A percentile compares a stretch with the other conserved stretches of the same genome.
Conservation (phyloP, 2,329 filamentous ascomycete genomes). For the Xylariaceae sp. region DNA sequence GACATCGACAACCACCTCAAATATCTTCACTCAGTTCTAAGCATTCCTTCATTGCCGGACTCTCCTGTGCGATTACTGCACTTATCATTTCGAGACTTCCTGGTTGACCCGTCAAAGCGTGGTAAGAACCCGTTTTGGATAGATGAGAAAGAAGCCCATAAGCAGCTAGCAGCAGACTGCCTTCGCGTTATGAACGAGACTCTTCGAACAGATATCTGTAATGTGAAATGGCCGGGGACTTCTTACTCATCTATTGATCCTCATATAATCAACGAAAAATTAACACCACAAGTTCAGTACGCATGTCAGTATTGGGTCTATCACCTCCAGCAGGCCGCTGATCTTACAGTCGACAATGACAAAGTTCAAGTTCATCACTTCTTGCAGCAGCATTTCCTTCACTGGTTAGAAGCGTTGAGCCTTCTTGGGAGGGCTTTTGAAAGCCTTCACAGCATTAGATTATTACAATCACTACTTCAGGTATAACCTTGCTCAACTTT, state of each 20-base stretch:
- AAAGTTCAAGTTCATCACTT: conserved; percentile 13
- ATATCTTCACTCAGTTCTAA: conserved; percentile 20
- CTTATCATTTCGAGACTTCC: conserved; percentile 24
- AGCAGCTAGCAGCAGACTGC: conserved; percentile 4
- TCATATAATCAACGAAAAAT: conserved; percentile 1
- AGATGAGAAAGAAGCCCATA: conserved; percentile 14
- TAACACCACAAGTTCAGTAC: conserved; percentile 23
- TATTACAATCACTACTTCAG: conserved; percentile 18
- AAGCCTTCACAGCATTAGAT: conserved; percentile 27
- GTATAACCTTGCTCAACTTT: conserved; percentile 15
- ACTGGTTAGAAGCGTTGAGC: conserved; percentile 21
- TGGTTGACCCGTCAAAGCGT: conserved; percentile 2
- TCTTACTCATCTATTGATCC: conserved; percentile 1
- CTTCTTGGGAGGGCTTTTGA: conserved; percentile 11
- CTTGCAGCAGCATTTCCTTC: conserved; percentile 14
- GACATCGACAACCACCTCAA: conserved; percentile 3
- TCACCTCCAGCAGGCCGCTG: conserved; percentile 6
- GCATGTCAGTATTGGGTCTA: conserved; percentile 26
- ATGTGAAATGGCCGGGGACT: conserved; percentile 14
- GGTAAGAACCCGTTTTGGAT: conserved; percentile 14
- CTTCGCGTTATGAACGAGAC: conserved; percentile 13
- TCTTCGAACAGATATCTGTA: conserved; percentile 17
- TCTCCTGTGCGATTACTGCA: conserved; percentile 5
- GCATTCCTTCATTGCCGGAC: background rate
- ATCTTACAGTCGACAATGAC: background rate